These are phyloP conservation scores for Trichosporon coremiiforme DNA, from an alignment of 1,284 basidiomycete genomes.

Conservation along the genomic window DNA sequence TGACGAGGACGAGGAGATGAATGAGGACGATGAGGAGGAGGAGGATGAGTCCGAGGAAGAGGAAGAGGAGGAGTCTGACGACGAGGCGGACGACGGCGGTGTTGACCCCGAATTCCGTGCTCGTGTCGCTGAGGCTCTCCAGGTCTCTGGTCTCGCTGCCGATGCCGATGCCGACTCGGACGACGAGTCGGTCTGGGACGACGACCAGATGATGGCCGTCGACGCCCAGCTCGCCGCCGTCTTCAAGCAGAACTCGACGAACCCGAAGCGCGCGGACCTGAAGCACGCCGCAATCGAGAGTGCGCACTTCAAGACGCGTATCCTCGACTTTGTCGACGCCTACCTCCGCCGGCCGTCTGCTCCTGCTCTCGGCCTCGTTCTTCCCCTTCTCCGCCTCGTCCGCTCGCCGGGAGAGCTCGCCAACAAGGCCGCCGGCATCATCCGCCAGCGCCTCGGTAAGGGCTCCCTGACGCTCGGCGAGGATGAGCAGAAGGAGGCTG, in stretches of 20 bases:
- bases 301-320: constrained; percentile 90
- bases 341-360: constrained; percentile 77
- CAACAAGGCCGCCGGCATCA: constrained; percentile 78
- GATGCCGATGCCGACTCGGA: constrained; percentile 39
- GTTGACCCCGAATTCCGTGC: constrained; percentile 70
- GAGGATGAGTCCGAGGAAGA: constrained; percentile 45
- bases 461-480: constrained; percentile 61
- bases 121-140: constrained; percentile 76
- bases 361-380: constrained; percentile 67
- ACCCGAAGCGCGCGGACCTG: constrained; percentile 60
- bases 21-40: constrained; percentile 50
- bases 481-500: constrained; percentile 56
- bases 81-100: constrained; percentile 57
- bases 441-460: constrained; percentile 70
- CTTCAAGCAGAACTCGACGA: constrained; percentile 66
- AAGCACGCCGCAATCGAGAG: constrained; percentile 62
- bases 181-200: constrained; percentile 77
- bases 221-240: constrained; percentile 90
- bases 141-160: constrained; percentile 65
- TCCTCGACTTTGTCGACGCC: constrained; percentile 86
- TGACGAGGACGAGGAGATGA: background rate
- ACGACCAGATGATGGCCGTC: constrained; percentile 96
- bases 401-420: constrained; percentile 69
- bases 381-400: constrained; percentile 75
- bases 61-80: constrained; percentile 48